A percentile compares a stretch with the other conserved stretches of the same genome.
Evolutionary conservation across 2,329 filamentous ascomycete genomes (phyloP).

Genomic region (Trichophyton schoenleinii): DNA sequence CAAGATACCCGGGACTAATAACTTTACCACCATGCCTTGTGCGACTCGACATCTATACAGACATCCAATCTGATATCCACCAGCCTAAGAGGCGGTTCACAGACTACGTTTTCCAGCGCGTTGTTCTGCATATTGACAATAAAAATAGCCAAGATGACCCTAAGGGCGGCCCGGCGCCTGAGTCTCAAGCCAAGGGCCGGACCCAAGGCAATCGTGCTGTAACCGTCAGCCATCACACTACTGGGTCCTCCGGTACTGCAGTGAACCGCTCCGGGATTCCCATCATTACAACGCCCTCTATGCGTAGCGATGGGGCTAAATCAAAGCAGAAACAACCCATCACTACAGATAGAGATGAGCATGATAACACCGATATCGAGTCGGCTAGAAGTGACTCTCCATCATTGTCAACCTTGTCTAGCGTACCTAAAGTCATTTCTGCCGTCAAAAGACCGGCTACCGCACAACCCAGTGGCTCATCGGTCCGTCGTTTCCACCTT

Average conservation of each 20-base stretch:
- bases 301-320: constrained; percentile 30
- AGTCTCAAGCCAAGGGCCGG: not conserved
- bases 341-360: not conserved
- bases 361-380: not conserved
- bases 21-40: not conserved
- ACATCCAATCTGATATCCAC: constrained; percentile 34
- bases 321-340: constrained; percentile 20
- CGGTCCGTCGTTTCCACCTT: constrained; percentile 31
- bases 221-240: not conserved
- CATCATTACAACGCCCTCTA: constrained; percentile 13
- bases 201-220: not conserved
- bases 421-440: not conserved
- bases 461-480: not conserved
- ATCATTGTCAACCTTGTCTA: not conserved
- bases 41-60: constrained; percentile 17
- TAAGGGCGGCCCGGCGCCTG: not conserved
- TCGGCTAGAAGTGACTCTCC: not conserved
- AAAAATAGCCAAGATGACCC: not conserved
- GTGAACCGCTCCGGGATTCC: not conserved
- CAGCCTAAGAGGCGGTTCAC: constrained; percentile 38
- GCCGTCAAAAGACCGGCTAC: not conserved
- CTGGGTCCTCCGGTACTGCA: not conserved
- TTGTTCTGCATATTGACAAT: constrained; percentile 19
- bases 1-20: not conserved
- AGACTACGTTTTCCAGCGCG: constrained; percentile 36